phyloP scores from a whole-genome alignment of 2,329 filamentous ascomycete species.

The Penicillium sp. region DNA sequence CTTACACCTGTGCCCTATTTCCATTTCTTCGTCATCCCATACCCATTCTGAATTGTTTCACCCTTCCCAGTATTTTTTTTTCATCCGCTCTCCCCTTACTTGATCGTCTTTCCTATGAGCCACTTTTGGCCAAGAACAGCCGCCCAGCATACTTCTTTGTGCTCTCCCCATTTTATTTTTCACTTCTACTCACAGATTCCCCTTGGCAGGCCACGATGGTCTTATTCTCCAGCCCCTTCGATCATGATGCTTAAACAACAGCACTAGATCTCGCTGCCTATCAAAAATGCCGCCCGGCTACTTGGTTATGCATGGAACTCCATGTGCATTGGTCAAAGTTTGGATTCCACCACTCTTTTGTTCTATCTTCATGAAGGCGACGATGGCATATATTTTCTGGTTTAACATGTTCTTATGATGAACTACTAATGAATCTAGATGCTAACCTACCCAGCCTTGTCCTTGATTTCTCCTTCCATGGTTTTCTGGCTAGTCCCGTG shows the following conservation, averaged over 20 bases:
- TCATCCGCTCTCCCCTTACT: background rate
- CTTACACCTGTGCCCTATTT: background rate
- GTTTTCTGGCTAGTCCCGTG: conserved; percentile 11
- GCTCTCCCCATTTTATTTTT: background rate
- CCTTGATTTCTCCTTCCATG: background rate
- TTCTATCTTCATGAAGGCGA: background rate
- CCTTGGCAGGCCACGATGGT: background rate
- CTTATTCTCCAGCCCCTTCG: background rate
- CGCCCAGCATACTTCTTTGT: background rate
- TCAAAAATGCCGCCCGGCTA: background rate
- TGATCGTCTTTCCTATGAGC: background rate
- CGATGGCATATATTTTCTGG: background rate
- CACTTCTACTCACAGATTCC: background rate
- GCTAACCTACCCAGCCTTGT: background rate
- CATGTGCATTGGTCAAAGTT: conserved; percentile 7
- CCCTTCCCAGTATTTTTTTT: background rate
- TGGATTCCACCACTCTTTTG: background rate
- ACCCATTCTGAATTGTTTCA: background rate
- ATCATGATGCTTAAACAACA: background rate
- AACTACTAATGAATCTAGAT: conserved; percentile 2
- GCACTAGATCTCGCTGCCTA: background rate
- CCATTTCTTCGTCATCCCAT: background rate
- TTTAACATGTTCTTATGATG: background rate
- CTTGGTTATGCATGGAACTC: background rate
- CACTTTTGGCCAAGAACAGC: background rate